phyloP scores from a whole-genome alignment of 2,329 filamentous ascomycete genomes.

The Herpomyces periplanetae region DNA sequence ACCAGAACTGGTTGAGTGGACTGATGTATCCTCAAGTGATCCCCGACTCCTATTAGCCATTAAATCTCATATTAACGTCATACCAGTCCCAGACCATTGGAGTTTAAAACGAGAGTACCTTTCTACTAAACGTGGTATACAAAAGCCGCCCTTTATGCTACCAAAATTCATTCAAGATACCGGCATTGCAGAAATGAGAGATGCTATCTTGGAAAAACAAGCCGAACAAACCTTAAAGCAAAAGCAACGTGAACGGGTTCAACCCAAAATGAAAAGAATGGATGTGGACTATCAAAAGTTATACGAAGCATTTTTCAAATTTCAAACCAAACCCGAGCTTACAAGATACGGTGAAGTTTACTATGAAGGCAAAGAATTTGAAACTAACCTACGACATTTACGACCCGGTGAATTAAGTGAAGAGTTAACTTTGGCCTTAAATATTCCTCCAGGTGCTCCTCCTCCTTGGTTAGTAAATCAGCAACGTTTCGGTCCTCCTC shows the following conservation, averaged over 20 bases:
- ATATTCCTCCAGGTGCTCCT: slow-evolving; percentile 64
- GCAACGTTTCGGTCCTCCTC: slow-evolving; percentile 65
- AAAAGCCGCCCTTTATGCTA: slow-evolving; percentile 66
- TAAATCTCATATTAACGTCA: slow-evolving; percentile 74
- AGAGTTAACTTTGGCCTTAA: slow-evolving; percentile 56
- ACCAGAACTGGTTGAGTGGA: slow-evolving; percentile 89
- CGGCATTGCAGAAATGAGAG: slow-evolving; percentile 87
- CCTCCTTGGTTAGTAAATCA: slow-evolving; percentile 93
- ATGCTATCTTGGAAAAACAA: slow-evolving; percentile 80
- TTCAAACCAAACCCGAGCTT: slow-evolving; percentile 75
- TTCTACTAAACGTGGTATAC: slow-evolving; percentile 79
- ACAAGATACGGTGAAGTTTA: slow-evolving; percentile 96
- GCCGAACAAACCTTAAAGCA: slow-evolving; percentile 67
- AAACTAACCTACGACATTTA: slow-evolving; percentile 67
- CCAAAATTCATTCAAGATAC: slow-evolving; percentile 93
- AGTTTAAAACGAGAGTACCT: slow-evolving; percentile 83
- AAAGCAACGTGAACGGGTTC: slow-evolving; percentile 70
- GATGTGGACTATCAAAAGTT: slow-evolving; percentile 96
- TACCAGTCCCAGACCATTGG: slow-evolving; percentile 80
- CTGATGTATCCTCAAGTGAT: slow-evolving; percentile 63
- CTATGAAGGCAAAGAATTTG: slow-evolving; percentile 91
- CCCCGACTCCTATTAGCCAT: slow-evolving; percentile 64
- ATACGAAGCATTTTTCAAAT: slow-evolving; percentile 91
- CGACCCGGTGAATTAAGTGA: slow-evolving; percentile 66
- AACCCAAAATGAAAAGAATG: slow-evolving; percentile 78